These are phyloP conservation scores for Ophiocordyceps camponoti-saundersi DNA, from an alignment of 2,329 filamentous ascomycete genomes.

Conservation along the genomic window DNA sequence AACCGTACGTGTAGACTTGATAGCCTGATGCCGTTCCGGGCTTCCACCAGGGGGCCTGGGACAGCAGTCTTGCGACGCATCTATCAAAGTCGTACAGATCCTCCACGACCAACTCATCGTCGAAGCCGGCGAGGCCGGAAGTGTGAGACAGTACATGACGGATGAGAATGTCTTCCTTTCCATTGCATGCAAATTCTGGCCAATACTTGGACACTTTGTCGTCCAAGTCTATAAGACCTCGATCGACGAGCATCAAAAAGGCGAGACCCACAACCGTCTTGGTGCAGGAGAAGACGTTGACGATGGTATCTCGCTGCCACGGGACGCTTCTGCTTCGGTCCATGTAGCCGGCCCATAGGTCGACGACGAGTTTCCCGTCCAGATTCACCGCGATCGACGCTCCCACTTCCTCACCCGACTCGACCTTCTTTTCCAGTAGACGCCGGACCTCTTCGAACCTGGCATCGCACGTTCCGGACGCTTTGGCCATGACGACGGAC, in stretches of 20 bases:
- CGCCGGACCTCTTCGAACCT: not conserved
- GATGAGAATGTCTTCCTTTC: constrained; percentile 23
- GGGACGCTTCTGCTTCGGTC: constrained; percentile 12
- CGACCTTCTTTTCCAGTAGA: constrained; percentile 16
- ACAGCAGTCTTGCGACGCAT: constrained; percentile 4
- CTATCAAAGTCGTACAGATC: not conserved
- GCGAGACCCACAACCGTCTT: constrained; percentile 21
- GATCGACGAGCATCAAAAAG: constrained; percentile 19
- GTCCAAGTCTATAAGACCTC: constrained; percentile 17
- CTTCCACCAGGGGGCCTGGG: constrained; percentile 24
- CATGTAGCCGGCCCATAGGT: constrained; percentile 25
- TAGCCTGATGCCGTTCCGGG: constrained; percentile 26
- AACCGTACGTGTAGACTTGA: constrained; percentile 21
- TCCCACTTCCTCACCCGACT: constrained; percentile 22
- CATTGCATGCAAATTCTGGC: constrained; percentile 26
- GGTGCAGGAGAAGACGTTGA: constrained; percentile 21
- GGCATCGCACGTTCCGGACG: not conserved
- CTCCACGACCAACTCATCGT: not conserved
- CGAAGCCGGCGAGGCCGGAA: not conserved
- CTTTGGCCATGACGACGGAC: not conserved
- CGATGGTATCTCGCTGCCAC: constrained; percentile 23
- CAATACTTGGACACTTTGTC: constrained; percentile 23
- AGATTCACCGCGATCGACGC: constrained; percentile 24
- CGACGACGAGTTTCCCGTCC: constrained; percentile 21
- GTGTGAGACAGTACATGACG: not conserved